phyloP scores from a whole-genome alignment of 768 basidiomycete genomes.

The Hypholoma sublateritium region DNA sequence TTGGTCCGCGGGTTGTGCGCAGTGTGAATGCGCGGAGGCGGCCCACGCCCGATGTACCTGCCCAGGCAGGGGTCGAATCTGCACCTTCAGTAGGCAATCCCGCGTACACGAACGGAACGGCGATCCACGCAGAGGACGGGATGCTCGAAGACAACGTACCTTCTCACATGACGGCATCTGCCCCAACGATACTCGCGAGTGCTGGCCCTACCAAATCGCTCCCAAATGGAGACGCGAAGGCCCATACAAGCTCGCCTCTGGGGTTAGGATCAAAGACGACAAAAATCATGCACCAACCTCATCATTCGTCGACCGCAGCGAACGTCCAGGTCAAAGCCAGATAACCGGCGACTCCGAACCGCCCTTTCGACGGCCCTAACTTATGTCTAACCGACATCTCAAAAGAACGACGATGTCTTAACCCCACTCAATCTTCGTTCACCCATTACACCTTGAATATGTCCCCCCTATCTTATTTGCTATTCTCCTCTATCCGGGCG shows the following conservation, averaged over 20 bases:
- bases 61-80: neutral
- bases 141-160: slow-evolving; percentile 10
- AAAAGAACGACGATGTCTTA: neutral
- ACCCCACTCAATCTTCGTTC: neutral
- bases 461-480: neutral
- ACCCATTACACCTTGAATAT: neutral
- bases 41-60: slow-evolving; percentile 6
- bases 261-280: slow-evolving; percentile 21
- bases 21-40: slow-evolving; percentile 45
- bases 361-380: neutral
- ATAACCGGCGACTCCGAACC: neutral
- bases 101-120: neutral
- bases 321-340: slow-evolving; percentile 10
- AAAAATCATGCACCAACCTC: slow-evolving; percentile 13
- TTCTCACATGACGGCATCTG: slow-evolving; percentile 23
- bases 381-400: slow-evolving; percentile 1
- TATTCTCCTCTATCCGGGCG: neutral
- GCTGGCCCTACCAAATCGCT: neutral
- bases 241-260: neutral
- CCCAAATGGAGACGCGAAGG: neutral
- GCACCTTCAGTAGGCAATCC: neutral
- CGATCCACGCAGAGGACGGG: neutral
- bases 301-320: neutral
- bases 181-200: slow-evolving; percentile 22
- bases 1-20: slow-evolving; percentile 53